These are phyloP conservation scores for Strombidium stylifer DNA, from an alignment of 73 alveolate genomes.

Conservation along the genomic window DNA sequence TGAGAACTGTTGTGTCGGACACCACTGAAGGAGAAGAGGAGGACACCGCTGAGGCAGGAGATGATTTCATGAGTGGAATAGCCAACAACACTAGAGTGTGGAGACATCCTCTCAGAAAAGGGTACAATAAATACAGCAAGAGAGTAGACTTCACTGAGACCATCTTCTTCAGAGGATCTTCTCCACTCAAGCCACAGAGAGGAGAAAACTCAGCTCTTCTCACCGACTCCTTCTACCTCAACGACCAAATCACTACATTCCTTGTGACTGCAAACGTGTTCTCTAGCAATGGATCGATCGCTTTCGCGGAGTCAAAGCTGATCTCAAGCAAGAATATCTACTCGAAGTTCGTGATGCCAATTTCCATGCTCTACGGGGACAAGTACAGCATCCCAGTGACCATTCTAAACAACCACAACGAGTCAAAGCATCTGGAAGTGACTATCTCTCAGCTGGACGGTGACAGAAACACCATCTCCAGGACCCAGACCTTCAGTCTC, in stretches of 20 bases:
- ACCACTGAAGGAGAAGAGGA: background rate
- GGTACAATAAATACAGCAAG: background rate
- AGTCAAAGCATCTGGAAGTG: background rate
- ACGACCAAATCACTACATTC: constrained; percentile 55
- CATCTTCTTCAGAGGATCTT: constrained; percentile 16
- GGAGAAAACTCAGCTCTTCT: too few relatives aligned
- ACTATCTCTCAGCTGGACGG: background rate
- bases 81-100: constrained; percentile 1
- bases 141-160: constrained; percentile 53
- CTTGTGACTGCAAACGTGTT: constrained; percentile 38
- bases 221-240: constrained; percentile 26
- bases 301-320: background rate
- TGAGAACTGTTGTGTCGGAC: background rate
- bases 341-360: constrained; percentile 22
- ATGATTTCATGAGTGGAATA: constrained; percentile 21
- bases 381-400: constrained; percentile 22
- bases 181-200: background rate
- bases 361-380: constrained; percentile 23
- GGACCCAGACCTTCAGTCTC: too few relatives aligned
- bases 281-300: constrained; percentile 17
- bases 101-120: background rate
- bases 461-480: background rate
- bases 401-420: constrained; percentile 23
- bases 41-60: background rate
- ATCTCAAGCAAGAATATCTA: constrained; percentile 35